Evolutionary conservation across 2,329 filamentous ascomycete species (phyloP), one percentile per base, ranked within the genome.

Genomic region (Parasarocladium wereldwijsianum): DNA sequence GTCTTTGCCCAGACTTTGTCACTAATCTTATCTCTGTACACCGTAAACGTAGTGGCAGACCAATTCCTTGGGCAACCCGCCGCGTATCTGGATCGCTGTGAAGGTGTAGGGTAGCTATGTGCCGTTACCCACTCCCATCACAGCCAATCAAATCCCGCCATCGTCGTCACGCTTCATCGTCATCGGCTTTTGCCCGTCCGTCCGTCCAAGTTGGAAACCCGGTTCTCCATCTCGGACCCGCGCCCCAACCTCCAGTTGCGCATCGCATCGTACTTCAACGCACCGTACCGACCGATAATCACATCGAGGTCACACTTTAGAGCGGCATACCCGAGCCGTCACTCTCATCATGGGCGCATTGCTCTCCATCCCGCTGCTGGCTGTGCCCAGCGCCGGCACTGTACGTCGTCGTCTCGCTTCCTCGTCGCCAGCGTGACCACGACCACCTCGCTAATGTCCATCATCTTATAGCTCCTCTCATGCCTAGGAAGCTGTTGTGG

Each of bases 401-500:
- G 84, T 96, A 76, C 38, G 79, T 66, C 14, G 12, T 6, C 15
- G 17, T 17, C 14, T n/a, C 25, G n/a, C 11, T 3, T 4, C 8
- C 7, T 15, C 29, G 30, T 32, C 25, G 29, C 24, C 27, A 7
- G 21, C 34, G n/a, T 33, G 17, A 32, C 23, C 24, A 26, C 17
- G 15, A 17, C 17, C 4, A 11, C 14, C 12, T 5, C 5, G 16
- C 14, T 12, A 20, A 12, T 8, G 11, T 6, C 3, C 17, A 13
- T 18, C 34, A 26, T 17, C 26, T 32, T 36, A 42, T 46, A 86
- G 82, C 45, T 92, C 38, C 51, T 83, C 41, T 84, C 80, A 24
- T 76, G 85, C 43, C 79, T 64, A 38, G 84, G 80, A 38, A 94
- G 85, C 46, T 98, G 90, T 60, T 98, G 90, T 52, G 90, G 90